Conservation (phyloP, 148 eudicot species). For the Chenopodium berlandieri region DNA sequence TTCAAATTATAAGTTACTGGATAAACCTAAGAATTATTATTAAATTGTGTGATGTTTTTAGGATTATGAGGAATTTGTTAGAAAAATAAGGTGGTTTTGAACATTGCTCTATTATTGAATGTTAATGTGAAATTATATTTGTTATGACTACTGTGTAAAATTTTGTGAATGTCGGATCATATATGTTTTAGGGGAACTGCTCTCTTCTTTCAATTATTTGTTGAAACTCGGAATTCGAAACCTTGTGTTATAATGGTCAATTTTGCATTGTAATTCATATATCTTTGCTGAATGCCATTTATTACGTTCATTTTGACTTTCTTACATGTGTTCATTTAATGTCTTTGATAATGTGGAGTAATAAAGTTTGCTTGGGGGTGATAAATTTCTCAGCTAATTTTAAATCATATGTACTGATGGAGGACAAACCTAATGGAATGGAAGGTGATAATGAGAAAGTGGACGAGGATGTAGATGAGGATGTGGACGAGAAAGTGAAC, state of each 20-base stretch:
- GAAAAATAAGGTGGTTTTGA: background rate
- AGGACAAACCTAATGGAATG: constrained; percentile 11
- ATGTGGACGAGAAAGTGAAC: constrained; percentile 9
- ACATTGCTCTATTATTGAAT: background rate
- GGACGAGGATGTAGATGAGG: constrained; percentile 41
- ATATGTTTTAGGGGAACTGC: background rate
- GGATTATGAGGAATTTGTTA: background rate
- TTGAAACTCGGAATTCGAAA: background rate
- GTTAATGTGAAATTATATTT: background rate
- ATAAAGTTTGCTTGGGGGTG: background rate
- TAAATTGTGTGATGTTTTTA: background rate
- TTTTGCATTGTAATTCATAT: background rate
- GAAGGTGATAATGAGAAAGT: constrained; percentile 31
- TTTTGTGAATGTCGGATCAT: background rate
- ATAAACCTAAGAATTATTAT: background rate
- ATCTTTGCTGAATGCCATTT: background rate
- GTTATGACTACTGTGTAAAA: background rate
- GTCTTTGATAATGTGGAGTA: too few relatives aligned
- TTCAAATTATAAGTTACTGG: too few relatives aligned
- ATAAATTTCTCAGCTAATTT: background rate
- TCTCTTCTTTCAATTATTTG: background rate
- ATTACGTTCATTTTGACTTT: too few relatives aligned
- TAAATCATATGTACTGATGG: constrained; percentile 21
- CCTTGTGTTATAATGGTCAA: background rate
- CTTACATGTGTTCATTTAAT: too few relatives aligned